phyloP scores from a whole-genome alignment of 108 stramenopile species.

The Pseudonitzschia pungens region DNA sequence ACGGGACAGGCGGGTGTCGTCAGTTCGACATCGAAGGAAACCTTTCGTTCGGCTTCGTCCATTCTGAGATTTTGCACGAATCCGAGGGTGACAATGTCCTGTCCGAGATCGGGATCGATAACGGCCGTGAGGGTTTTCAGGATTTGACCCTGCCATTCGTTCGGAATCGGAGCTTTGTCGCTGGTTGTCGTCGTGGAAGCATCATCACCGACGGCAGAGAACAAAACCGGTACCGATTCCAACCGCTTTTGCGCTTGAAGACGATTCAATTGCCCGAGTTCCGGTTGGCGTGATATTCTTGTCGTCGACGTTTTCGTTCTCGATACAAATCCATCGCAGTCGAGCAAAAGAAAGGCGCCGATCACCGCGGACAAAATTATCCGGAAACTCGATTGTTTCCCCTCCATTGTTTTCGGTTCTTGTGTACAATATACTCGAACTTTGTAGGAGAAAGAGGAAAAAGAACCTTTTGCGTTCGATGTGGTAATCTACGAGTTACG shows the following conservation, averaged over 20 bases:
- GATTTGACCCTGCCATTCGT: constrained; percentile 73
- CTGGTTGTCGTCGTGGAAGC: constrained; percentile 1
- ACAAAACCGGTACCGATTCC: background rate
- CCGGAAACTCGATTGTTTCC: background rate
- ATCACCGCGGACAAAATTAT: background rate
- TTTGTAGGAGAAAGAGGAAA: background rate
- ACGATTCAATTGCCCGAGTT: background rate
- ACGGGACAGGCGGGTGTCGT: constrained; percentile 82
- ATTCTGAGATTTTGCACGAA: constrained; percentile 68
- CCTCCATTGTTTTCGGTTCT: background rate
- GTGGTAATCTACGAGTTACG: background rate
- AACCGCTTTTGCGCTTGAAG: background rate
- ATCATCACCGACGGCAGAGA: background rate
- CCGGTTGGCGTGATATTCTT: background rate
- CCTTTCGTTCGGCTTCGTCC: constrained; percentile 44
- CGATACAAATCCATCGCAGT: background rate
- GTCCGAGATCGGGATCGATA: constrained; percentile 76
- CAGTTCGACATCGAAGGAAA: constrained; percentile 71
- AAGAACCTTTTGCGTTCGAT: background rate
- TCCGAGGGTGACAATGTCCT: constrained; percentile 77
- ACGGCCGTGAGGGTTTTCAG: constrained; percentile 54
- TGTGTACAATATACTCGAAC: background rate
- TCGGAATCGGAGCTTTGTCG: constrained; percentile 34
- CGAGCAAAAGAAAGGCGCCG: background rate
- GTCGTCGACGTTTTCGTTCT: background rate